Conservation (phyloP, 1,139 yeast species). For the Hemisphaericaspora xylofermentans region DNA sequence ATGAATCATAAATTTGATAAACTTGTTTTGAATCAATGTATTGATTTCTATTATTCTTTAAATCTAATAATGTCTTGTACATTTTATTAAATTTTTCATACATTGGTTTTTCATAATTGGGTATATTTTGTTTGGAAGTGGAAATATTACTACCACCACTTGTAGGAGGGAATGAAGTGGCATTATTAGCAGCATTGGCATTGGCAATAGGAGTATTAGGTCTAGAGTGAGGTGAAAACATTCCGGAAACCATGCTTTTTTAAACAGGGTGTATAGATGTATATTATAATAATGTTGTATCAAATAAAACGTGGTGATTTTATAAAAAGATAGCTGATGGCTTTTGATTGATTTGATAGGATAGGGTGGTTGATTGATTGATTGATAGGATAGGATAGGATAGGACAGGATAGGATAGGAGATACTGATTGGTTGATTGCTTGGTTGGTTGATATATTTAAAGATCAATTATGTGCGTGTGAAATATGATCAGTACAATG, state of each 20-base stretch:
- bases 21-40: constrained; percentile 67
- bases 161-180: constrained; percentile 1
- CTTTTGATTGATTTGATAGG: too few species aligned
- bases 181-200: not conserved
- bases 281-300: too few species aligned
- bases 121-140: constrained; percentile 21
- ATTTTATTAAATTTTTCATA: constrained; percentile 48
- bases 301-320: not conserved
- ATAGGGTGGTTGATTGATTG: too few species aligned
- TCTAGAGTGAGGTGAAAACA: constrained; percentile 14
- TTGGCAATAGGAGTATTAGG: constrained; percentile 13
- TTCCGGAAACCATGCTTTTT: constrained; percentile 8
- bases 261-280: not conserved
- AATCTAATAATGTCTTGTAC: constrained; percentile 49
- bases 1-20: constrained; percentile 51
- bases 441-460: too few species aligned
- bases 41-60: constrained; percentile 64
- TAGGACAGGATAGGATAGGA: too few species aligned
- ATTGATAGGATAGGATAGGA: too few species aligned
- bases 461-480: too few species aligned
- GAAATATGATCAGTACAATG: too few species aligned
- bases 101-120: constrained; percentile 52
- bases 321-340: not conserved
- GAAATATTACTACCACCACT: not conserved
- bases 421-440: too few species aligned